Conservation (phyloP, 2,329 filamentous ascomycete genomes). For the Diplodia scrobiculata region DNA sequence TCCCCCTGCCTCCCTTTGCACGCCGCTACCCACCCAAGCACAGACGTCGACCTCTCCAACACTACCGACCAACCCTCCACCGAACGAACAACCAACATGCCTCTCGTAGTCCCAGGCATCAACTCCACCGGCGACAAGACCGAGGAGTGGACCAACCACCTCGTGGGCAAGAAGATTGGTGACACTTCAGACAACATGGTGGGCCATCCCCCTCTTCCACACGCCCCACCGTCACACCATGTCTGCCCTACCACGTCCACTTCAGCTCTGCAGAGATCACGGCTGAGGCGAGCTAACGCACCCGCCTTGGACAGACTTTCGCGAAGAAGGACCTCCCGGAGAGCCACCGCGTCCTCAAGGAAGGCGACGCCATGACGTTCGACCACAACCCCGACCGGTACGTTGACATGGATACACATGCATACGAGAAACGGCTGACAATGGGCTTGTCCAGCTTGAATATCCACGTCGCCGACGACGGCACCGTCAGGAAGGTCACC, state of each 20-base stretch:
- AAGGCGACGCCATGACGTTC: slow-evolving; percentile 52
- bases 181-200: slow-evolving; percentile 51
- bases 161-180: slow-evolving; percentile 57
- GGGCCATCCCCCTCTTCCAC: slow-evolving; percentile 29
- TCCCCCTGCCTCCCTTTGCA: background rate
- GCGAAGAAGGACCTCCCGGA: slow-evolving; percentile 54
- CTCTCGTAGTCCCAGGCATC: slow-evolving; percentile 55
- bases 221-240: background rate
- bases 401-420: background rate
- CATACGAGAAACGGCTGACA: slow-evolving; percentile 2
- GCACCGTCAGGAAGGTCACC: slow-evolving; percentile 53
- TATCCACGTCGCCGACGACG: slow-evolving; percentile 53
- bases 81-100: slow-evolving; percentile 42
- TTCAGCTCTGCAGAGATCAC: too few relatives aligned
- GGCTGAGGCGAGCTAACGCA: background rate
- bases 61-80: background rate
- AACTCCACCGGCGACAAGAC: slow-evolving; percentile 44
- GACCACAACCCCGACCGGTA: slow-evolving; percentile 53
- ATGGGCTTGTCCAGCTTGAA: slow-evolving; percentile 42
- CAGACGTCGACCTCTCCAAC: background rate
- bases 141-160: slow-evolving; percentile 52
- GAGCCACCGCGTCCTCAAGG: slow-evolving; percentile 52
- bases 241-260: too few relatives aligned
- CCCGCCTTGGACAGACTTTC: slow-evolving; percentile 47
- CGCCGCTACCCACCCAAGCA: background rate